A percentile compares a stretch with the other conserved stretches of the same genome.
Evolutionary conservation across 1,284 basidiomycete species (phyloP).

Genomic region (Papiliotrema laurentii): DNA sequence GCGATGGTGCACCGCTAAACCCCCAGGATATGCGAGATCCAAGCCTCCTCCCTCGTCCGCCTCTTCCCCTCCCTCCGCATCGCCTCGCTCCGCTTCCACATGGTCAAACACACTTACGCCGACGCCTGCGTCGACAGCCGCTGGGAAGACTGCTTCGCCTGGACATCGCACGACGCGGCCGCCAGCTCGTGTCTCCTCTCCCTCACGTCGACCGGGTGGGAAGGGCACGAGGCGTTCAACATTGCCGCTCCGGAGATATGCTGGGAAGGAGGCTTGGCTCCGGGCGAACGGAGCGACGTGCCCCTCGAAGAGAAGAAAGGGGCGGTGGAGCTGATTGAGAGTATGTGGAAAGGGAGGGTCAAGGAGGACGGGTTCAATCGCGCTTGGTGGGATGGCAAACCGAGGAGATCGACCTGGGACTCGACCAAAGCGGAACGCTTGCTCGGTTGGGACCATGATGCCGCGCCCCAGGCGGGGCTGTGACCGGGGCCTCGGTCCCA

Average conservation of each 20-base stretch:
- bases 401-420: conserved; percentile 34
- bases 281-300: conserved; percentile 6
- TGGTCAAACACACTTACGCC: conserved; percentile 16
- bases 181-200: conserved; percentile 39
- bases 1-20: background rate
- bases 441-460: conserved; percentile 45
- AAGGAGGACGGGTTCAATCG: background rate
- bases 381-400: conserved; percentile 21
- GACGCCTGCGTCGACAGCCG: conserved; percentile 6
- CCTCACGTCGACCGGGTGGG: conserved; percentile 30
- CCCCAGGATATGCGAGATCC: conserved; percentile 35
- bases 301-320: conserved; percentile 10
- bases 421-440: conserved; percentile 40
- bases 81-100: conserved; percentile 46
- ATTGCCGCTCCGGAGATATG: conserved; percentile 34
- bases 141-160: conserved; percentile 38
- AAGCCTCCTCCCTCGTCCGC: conserved; percentile 38
- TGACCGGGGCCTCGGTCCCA: background rate
- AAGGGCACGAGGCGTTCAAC: conserved; percentile 46
- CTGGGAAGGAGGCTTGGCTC: conserved; percentile 17
- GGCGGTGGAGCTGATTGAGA: conserved; percentile 16
- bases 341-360: conserved; percentile 21
- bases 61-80: conserved; percentile 36
- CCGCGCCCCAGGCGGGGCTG: background rate
- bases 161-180: conserved; percentile 28